Percentiles rank a stretch among this genome's conserved stretches.
Conservation (phyloP, 1,139 yeast species). For the Geotrichum klebahnii region DNA sequence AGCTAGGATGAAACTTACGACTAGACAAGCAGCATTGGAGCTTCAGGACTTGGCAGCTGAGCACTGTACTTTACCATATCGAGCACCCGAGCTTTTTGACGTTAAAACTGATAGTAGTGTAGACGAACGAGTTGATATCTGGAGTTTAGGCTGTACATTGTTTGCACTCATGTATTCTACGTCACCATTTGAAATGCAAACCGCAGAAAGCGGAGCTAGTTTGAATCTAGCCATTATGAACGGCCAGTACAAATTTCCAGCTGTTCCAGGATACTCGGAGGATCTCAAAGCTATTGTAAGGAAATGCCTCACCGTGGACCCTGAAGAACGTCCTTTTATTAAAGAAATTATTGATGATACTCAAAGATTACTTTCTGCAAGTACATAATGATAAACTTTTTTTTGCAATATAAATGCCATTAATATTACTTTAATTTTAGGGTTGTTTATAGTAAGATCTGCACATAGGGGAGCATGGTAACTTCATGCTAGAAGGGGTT, state of each 20-base stretch:
- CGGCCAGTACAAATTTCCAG: constrained; percentile 67
- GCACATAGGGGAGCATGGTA: no score
- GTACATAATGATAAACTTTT: no score
- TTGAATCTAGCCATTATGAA: constrained; percentile 69
- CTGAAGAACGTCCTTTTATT: constrained; percentile 57
- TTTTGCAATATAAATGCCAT: background rate
- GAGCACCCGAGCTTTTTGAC: constrained; percentile 87
- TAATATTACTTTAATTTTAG: background rate
- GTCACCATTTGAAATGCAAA: constrained; percentile 85
- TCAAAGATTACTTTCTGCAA: constrained; percentile 10
- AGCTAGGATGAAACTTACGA: constrained; percentile 53
- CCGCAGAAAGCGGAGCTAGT: constrained; percentile 76
- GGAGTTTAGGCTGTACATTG: constrained; percentile 85
- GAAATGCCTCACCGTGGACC: constrained; percentile 58
- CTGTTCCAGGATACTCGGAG: constrained; percentile 50
- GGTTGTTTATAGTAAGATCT: background rate
- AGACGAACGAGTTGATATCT: constrained; percentile 74
- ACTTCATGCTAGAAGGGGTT: no score
- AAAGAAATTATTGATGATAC: constrained; percentile 50
- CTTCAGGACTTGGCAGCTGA: constrained; percentile 80
- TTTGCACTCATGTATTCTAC: constrained; percentile 72
- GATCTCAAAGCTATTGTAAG: constrained; percentile 54
- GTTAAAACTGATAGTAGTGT: constrained; percentile 60
- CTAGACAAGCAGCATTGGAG: constrained; percentile 68
- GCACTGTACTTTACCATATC: constrained; percentile 79